Percentiles rank a stretch among this genome's conserved stretches.
phyloP scores from a whole-genome alignment of 306 rosid species.

The Pyrus pyrifolia region DNA sequence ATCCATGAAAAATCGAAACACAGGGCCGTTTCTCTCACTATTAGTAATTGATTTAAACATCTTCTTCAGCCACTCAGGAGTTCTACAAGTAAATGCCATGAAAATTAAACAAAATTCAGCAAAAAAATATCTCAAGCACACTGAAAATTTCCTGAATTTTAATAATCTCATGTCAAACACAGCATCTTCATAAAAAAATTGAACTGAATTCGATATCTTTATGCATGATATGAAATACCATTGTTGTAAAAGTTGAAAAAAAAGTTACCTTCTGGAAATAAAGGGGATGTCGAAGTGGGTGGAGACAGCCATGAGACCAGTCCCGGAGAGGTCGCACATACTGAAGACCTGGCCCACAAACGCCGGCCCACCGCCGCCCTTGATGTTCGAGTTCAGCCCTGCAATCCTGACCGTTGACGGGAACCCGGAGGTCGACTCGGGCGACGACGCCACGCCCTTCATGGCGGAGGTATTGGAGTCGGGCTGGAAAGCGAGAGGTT shows the following conservation, averaged over 20 bases:
- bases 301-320: slow-evolving; percentile 96
- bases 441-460: slow-evolving; percentile 22
- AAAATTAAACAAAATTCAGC: slow-evolving; percentile 8
- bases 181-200: neutral
- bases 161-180: neutral
- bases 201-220: neutral
- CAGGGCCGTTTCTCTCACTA: slow-evolving; percentile 88
- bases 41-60: slow-evolving; percentile 63
- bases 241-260: neutral
- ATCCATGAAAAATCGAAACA: slow-evolving; percentile 93
- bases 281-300: slow-evolving; percentile 87
- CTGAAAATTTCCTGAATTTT: neutral
- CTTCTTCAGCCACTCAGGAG: slow-evolving; percentile 92
- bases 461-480: slow-evolving; percentile 42
- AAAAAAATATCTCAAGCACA: neutral
- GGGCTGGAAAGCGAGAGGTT: slow-evolving; percentile 27
- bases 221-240: neutral
- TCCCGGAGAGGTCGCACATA: slow-evolving; percentile 97
- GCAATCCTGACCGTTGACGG: slow-evolving; percentile 49
- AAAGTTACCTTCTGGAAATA: slow-evolving; percentile 60
- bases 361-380: slow-evolving; percentile 66
- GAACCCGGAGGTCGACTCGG: slow-evolving; percentile 38
- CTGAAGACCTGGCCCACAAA: slow-evolving; percentile 98
- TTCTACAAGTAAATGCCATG: slow-evolving; percentile 37
- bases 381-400: slow-evolving; percentile 33